Evolutionary conservation across 179 eudicot species (phyloP).

Genomic region (Patellifolia procumbens): DNA sequence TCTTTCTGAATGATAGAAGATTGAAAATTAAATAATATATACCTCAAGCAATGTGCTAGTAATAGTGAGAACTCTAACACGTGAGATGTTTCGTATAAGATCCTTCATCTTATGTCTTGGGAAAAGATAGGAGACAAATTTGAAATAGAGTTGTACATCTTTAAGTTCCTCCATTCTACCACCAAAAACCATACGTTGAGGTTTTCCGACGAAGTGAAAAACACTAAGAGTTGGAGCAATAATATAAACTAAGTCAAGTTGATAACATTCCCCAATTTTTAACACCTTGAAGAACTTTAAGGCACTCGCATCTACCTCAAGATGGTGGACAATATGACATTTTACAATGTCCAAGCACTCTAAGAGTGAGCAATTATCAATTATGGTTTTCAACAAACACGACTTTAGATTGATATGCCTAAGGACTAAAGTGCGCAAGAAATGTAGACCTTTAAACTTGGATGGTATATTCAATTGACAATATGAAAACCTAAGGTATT

Average conservation of each 20-base stretch:
- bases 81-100: not conserved
- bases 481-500: slow-evolving; percentile 12
- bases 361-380: slow-evolving; percentile 12
- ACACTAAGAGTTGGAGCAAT: slow-evolving; percentile 21
- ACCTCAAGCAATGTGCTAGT: slow-evolving; percentile 29
- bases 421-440: slow-evolving; percentile 15
- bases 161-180: not conserved
- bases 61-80: slow-evolving; percentile 22
- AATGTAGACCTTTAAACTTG: slow-evolving; percentile 13
- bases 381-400: not conserved
- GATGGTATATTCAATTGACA: slow-evolving; percentile 4
- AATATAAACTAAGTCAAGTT: not conserved
- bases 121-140: not conserved
- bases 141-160: slow-evolving; percentile 12
- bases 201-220: slow-evolving; percentile 21
- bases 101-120: not conserved
- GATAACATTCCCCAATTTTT: slow-evolving; percentile 9
- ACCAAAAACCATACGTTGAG: not conserved
- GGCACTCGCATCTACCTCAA: not conserved
- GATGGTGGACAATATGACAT: not conserved
- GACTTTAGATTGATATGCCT: not conserved
- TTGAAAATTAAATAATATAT: not conserved
- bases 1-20: too few species aligned
- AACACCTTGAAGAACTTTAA: slow-evolving; percentile 20
- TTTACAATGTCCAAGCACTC: slow-evolving; percentile 18